Evolutionary conservation across 805 yeast genomes (phyloP).

Genomic region (Limtongia smithiae): DNA sequence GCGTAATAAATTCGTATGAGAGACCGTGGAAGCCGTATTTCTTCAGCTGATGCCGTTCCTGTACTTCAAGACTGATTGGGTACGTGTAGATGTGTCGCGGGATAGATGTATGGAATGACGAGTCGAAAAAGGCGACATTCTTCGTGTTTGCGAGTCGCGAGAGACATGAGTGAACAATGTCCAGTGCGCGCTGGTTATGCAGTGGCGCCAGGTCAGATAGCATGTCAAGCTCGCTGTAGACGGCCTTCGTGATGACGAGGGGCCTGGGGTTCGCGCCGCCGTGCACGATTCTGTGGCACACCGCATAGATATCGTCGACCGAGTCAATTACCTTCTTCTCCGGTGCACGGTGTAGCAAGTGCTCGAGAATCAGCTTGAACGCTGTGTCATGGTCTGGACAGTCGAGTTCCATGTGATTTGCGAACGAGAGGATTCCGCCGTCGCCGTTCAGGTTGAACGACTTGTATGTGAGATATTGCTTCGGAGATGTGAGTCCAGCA

Average conservation of each 20-base stretch:
- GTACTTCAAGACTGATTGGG: conserved; percentile 22
- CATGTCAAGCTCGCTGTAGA: conserved; percentile 24
- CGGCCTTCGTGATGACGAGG: conserved; percentile 20
- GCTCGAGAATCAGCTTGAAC: conserved; percentile 22
- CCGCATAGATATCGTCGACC: conserved; percentile 14
- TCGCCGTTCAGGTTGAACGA: conserved; percentile 40
- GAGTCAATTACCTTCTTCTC: conserved; percentile 11
- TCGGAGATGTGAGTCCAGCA: conserved; percentile 23
- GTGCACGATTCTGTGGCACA: conserved; percentile 28
- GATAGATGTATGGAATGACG: conserved; percentile 26
- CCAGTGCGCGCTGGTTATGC: conserved; percentile 29
- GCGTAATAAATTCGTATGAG: conserved; percentile 24
- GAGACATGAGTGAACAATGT: conserved; percentile 27
- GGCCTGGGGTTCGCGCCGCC: conserved; percentile 26
- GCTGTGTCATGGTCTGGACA: conserved; percentile 26
- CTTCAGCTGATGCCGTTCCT: conserved; percentile 19
- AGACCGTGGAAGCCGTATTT: conserved; percentile 29
- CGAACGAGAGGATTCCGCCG: conserved; percentile 46
- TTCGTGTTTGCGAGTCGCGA: conserved; percentile 7
- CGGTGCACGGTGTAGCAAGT: conserved; percentile 11
- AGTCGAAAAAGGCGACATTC: conserved; percentile 28
- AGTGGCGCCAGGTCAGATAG: conserved; percentile 29
- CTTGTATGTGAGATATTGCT: conserved; percentile 15
- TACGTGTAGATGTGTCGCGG: conserved; percentile 25
- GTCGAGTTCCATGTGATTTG: conserved; percentile 33